Evolutionary conservation across 2,329 filamentous ascomycete genomes (phyloP).

Genomic region (Ceratocystis ficicola): DNA sequence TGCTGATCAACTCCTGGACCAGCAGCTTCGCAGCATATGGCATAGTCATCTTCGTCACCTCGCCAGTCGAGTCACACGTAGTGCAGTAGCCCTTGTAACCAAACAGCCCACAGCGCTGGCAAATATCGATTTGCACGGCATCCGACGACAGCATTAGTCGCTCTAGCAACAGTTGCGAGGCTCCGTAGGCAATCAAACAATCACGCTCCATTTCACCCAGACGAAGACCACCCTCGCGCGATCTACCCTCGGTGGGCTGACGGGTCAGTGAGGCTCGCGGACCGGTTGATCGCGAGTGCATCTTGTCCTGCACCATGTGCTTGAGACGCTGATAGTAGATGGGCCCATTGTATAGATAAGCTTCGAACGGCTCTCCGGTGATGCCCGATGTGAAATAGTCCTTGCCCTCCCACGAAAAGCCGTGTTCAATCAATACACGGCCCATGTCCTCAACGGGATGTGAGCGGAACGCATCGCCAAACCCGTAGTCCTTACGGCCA

Average conservation of each 20-base stretch:
- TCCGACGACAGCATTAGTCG: slow-evolving; percentile 91
- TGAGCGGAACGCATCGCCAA: slow-evolving; percentile 67
- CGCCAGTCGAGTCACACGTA: slow-evolving; percentile 72
- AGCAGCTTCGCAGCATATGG: slow-evolving; percentile 94
- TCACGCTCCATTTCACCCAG: slow-evolving; percentile 98
- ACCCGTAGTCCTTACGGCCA: slow-evolving; percentile 78
- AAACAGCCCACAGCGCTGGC: slow-evolving; percentile 87
- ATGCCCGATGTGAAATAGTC: slow-evolving; percentile 93
- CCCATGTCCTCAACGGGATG: slow-evolving; percentile 82
- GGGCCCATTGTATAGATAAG: slow-evolving; percentile 95
- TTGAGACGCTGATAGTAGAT: slow-evolving; percentile 99
- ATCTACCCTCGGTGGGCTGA: slow-evolving; percentile 91
- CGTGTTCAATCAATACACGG: slow-evolving; percentile 67
- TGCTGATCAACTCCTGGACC: slow-evolving; percentile 90
- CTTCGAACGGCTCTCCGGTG: slow-evolving; percentile 83
- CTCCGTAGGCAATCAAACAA: slow-evolving; percentile 93
- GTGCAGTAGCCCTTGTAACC: slow-evolving; percentile 92
- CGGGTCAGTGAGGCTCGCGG: slow-evolving; percentile 84
- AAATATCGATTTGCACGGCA: slow-evolving; percentile 82
- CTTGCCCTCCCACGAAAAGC: slow-evolving; percentile 94
- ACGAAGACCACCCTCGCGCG: slow-evolving; percentile 79
- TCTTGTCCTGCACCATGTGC: slow-evolving; percentile 99
- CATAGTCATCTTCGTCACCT: slow-evolving; percentile 87
- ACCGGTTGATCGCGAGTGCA: slow-evolving; percentile 88
- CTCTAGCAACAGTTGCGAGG: slow-evolving; percentile 81